Base-by-base conservation (phyloP, 2,329 filamentous ascomycete species). In the Penicillium rolfsii region DNA sequence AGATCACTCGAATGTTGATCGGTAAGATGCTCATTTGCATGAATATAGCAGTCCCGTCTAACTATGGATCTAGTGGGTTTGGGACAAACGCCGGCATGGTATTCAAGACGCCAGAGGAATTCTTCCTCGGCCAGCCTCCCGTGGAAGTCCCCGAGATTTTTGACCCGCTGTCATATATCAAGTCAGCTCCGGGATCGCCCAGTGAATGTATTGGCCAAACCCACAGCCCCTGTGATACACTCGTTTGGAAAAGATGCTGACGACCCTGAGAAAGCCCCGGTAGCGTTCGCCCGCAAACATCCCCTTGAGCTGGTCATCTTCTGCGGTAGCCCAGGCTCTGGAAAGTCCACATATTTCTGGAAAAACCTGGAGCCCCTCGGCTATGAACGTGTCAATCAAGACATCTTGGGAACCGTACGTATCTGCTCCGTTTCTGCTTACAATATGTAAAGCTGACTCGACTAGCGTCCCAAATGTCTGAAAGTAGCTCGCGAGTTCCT, bases 301-400 rank as follows among this genome's bases (percentile, higher is more conserved):
- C 75, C 84, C 5, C 76, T 87, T 65, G 93, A 97, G 58, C 80
- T 98, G 14, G 85, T 98, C 26, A 77, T 98, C 7, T 91, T 96
- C 74, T 94, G 91, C 71, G 95, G 95, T 1, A 91, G 91, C 52
- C 95, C 95, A 0, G 93, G 91, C 1, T 87, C 92, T 2, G 95
- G 95, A 19, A 98, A 99, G 77, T 96, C 91, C 41, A 94, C 92
- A 0, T 97, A 95, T 71, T 97, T 89, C 78, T 91, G 89, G 87
- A 87, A 84, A 63, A 80, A 90, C 65, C 80, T 98, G 38, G 83
- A 93, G 73, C 90, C 90, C 26, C 78, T 95, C 30, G 90, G 88
- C 3, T 98, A 96, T 73, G 85, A 87, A 72, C 86, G 95, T 52
- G 86, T 97, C 33, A 99, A 98, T 70, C 95, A 98, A 79, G 95